Conservation (phyloP, 129 eudicot genomes). For the Chrysanthemum lavandulifolium region DNA sequence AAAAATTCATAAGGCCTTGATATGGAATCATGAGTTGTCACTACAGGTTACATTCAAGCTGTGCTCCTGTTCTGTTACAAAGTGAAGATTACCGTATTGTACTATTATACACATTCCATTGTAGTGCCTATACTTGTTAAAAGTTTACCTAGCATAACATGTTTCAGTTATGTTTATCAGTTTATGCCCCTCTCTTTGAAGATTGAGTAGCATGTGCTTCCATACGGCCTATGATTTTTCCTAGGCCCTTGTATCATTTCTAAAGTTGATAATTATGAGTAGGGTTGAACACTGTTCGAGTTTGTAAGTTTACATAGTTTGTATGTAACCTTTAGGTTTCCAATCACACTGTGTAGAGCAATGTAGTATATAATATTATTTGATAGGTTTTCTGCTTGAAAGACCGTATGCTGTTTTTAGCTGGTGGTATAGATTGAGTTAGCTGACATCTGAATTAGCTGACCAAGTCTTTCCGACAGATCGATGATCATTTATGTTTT, state of each 20-base stretch:
- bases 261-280: not conserved
- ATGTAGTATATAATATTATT: not conserved
- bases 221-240: not conserved
- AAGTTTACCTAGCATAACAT: slow-evolving; percentile 2
- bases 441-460: not conserved
- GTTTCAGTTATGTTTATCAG: not conserved
- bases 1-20: not conserved
- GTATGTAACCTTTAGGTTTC: not conserved
- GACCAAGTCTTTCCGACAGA: not conserved
- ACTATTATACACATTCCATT: not conserved
- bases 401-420: not conserved
- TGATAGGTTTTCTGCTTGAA: not conserved
- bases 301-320: not conserved
- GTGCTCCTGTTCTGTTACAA: not conserved
- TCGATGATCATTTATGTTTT: not conserved
- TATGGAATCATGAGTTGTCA: not conserved
- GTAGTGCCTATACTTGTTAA: not conserved
- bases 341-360: not conserved
- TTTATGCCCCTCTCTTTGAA: not conserved
- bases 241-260: not conserved
- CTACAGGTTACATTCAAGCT: not conserved
- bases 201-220: not conserved
- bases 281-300: not conserved
- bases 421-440: too few relatives aligned
- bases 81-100: not conserved